Base-by-base conservation (phyloP, 495 filamentous ascomycete genomes). In the Aspergillus wentii region DNA sequence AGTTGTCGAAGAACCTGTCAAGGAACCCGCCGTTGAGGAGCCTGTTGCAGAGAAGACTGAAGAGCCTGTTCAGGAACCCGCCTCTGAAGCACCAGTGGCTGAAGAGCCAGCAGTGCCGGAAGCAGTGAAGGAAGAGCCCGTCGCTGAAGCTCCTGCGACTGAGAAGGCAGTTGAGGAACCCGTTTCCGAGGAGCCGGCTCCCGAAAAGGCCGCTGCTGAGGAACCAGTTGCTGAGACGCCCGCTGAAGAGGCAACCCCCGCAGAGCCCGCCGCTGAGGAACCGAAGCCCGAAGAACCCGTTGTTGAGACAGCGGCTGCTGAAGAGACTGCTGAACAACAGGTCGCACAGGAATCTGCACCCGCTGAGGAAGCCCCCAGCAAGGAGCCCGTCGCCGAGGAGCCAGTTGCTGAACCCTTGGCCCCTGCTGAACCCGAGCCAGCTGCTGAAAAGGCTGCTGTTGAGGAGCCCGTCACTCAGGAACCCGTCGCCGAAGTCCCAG, bases 181-280 rank as follows among this genome's bases (percentile, higher is more conserved):
- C 5, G 22, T 17, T 13, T 13, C 27, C 5, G 27, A 36, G 8
- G 48, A 41, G 18, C 18, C 41, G 19, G 31, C 41, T 11, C 27
- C 26, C 16, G 44, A 52, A 25, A 37, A 51, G 16, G 16, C 52
- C 7, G 17, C 29, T 25, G 22, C 27, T 2, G 48, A 50, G 30
- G 34, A 40, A 17, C 28, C 44, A 16, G 40, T 27, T 25, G 29
- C 27, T 16, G 40, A 49, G 20, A 43, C 35, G 27, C 14, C 38
- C 8, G 8, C 32, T 21, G 21, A 38, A 23, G 46, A 47, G 11
- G 10, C 40, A 11, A 13, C 40, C 27, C 11, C 32, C 17, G 46
- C 51, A 30, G 41, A 49, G 27, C 11, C n/a, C n/a, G n/a, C n/a
- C n/a, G n/a, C n/a, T n/a, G n/a, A n/a, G n/a, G n/a, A n/a, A n/a